A percentile compares a stretch with the other conserved stretches of the same genome.
phyloP scores from a whole-genome alignment of 805 yeast genomes.

The Ogataea minuta region DNA sequence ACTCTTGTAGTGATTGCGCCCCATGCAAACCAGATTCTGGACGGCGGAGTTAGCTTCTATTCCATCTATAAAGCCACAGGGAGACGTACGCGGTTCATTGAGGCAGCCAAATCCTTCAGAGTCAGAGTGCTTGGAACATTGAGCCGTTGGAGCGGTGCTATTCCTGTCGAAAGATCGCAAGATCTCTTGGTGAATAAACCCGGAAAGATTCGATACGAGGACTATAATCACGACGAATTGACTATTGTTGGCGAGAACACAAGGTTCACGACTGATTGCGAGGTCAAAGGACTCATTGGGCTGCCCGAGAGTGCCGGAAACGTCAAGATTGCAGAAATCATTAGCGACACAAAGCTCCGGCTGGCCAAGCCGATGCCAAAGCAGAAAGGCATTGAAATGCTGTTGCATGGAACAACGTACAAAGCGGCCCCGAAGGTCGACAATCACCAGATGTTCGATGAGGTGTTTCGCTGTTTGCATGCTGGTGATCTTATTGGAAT shows the following conservation, averaged over 20 bases:
- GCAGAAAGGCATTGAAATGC: slow-evolving; percentile 43
- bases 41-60: slow-evolving; percentile 65
- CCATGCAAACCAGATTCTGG: slow-evolving; percentile 89
- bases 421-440: slow-evolving; percentile 79
- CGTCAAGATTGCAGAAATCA: slow-evolving; percentile 63
- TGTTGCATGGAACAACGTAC: slow-evolving; percentile 53
- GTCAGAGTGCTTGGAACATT: slow-evolving; percentile 70
- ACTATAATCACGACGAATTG: slow-evolving; percentile 45
- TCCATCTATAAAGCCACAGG: slow-evolving; percentile 65
- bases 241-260: slow-evolving; percentile 69
- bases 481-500: slow-evolving; percentile 81
- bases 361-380: slow-evolving; percentile 69
- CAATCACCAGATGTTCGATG: slow-evolving; percentile 74
- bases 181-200: slow-evolving; percentile 71
- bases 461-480: slow-evolving; percentile 73
- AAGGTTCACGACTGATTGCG: slow-evolving; percentile 59
- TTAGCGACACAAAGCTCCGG: slow-evolving; percentile 65
- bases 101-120: slow-evolving; percentile 77
- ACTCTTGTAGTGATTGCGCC: slow-evolving; percentile 95
- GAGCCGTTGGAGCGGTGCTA: slow-evolving; percentile 72
- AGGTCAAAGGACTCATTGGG: slow-evolving; percentile 67
- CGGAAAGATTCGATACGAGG: slow-evolving; percentile 49
- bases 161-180: slow-evolving; percentile 91
- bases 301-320: slow-evolving; percentile 77
- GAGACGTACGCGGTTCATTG: slow-evolving; percentile 73